Evolutionary conservation across 352 stramenopile genomes (phyloP), one percentile per base, ranked within the genome.

Genomic region (Globisporangium camurandrum): DNA sequence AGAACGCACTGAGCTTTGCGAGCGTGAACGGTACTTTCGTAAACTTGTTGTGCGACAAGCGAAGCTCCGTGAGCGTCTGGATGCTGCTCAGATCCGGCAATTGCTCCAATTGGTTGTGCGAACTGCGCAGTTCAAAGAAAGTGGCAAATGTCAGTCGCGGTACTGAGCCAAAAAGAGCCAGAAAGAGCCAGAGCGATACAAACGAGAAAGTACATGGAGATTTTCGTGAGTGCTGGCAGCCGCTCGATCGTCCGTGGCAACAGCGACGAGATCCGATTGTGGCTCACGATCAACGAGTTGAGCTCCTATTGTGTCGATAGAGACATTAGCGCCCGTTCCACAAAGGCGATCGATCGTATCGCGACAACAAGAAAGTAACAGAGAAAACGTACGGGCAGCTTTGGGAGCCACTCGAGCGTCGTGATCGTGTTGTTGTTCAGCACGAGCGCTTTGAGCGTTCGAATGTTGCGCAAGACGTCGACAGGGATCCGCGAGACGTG

Each of bases 371-470:
- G 11, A 30, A 16, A 16, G 17, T 6, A 36, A 20, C 11, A 44
- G 2, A 41, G 17, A 41, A 1, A n/a, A 49, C 51, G 22, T 49
- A 72, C 71, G 19, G 75, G 67, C 26, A 93, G 59, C 46, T 79
- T 82, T 0, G 83, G 83, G 20, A 93, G 48, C 83, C 83, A 93
- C 39, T 92, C 83, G n/a, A 93, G 55, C 23, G 78, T 72, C 28
- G 74, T 80, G 42, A 93, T 90, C 30, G 70, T 60, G 59, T 93
- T 93, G 57, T 87, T 88, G 56, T 90, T 93, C 19, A 93, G 69
- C 52, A 93, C 76, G 2, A 91, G 68, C 44, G 76, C 83, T 56
- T 92, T 92, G 39, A 93, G 69, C 27, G 69, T 64, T 34, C 69
- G 67, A 52, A 88, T 49, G 26, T 87, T 71, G 33, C 77, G 74